Conservation (phyloP, 495 filamentous ascomycete genomes). For the Cladorrhinum samala region DNA sequence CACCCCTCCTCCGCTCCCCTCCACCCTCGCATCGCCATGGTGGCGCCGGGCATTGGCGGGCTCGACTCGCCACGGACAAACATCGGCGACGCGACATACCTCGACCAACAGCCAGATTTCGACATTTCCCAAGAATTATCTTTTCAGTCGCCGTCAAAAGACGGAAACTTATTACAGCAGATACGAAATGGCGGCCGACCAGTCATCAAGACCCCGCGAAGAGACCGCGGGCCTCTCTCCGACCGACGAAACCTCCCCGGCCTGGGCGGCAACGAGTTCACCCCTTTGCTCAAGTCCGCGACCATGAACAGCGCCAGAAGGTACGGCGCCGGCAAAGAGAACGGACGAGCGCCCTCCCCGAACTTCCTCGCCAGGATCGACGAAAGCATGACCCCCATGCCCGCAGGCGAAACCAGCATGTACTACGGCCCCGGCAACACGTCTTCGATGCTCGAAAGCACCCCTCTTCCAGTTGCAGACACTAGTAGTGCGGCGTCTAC, state of each 20-base stretch:
- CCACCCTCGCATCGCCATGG: constrained; percentile 30
- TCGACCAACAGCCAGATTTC: constrained; percentile 63
- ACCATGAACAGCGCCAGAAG: constrained; percentile 69
- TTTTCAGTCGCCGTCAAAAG: constrained; percentile 78
- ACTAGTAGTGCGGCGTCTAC: constrained; percentile 76
- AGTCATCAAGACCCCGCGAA: constrained; percentile 65
- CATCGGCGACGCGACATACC: constrained; percentile 70
- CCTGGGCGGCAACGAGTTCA: constrained; percentile 73
- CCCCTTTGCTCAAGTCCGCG: constrained; percentile 84
- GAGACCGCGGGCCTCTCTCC: constrained; percentile 54
- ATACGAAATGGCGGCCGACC: constrained; percentile 55
- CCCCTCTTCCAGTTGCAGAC: constrained; percentile 56
- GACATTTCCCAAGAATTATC: constrained; percentile 78
- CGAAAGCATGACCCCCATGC: constrained; percentile 58
- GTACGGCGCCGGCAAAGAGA: constrained; percentile 47
- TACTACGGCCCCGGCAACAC: constrained; percentile 55
- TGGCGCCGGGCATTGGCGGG: constrained; percentile 43
- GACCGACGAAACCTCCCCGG: constrained; percentile 62
- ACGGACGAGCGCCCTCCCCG: constrained; percentile 54
- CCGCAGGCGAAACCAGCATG: constrained; percentile 56
- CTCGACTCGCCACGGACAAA: constrained; percentile 78
- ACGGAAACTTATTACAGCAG: constrained; percentile 63
- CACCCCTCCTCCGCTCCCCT: neutral
- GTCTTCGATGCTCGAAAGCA: constrained; percentile 46
- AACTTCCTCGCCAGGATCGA: constrained; percentile 57